Percentiles rank a stretch among this genome's conserved stretches.
These are phyloP conservation scores for Kazachstania martiniae DNA, from an alignment of 805 yeast species.

Conservation along the genomic window DNA sequence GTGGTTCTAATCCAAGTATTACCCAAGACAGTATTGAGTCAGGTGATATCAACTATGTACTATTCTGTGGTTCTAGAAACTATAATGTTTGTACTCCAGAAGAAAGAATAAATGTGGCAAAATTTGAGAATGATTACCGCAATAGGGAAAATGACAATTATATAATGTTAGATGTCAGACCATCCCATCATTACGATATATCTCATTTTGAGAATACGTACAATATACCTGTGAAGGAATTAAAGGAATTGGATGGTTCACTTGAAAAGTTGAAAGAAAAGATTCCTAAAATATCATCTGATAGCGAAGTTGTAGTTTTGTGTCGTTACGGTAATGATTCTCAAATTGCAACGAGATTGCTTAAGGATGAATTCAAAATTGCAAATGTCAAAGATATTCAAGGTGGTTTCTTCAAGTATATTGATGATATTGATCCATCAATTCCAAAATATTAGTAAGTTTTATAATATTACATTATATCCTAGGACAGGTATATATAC, in stretches of 20 bases:
- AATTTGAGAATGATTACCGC: constrained; percentile 23
- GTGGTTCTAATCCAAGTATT: constrained; percentile 46
- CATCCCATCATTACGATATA: constrained; percentile 62
- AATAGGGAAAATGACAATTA: constrained; percentile 9
- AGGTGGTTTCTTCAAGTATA: constrained; percentile 74
- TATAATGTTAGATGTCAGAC: constrained; percentile 66
- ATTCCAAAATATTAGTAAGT: constrained; percentile 50
- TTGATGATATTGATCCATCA: constrained; percentile 42
- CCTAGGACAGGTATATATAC: too few relatives aligned
- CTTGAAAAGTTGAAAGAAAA: constrained; percentile 10
- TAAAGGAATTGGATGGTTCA: constrained; percentile 27
- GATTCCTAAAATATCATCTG: constrained; percentile 17
- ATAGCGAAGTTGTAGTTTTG: constrained; percentile 41
- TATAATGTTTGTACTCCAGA: constrained; percentile 35
- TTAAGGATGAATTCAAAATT: constrained; percentile 42
- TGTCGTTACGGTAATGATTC: constrained; percentile 93
- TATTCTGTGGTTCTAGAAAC: constrained; percentile 59
- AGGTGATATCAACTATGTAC: constrained; percentile 48
- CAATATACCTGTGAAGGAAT: constrained; percentile 51
- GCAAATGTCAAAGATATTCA: constrained; percentile 48
- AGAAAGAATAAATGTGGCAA: constrained; percentile 38
- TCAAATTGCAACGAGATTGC: constrained; percentile 52
- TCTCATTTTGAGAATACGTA: constrained; percentile 47
- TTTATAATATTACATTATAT: neutral
- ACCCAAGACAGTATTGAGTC: constrained; percentile 35